A percentile compares a stretch with the other conserved stretches of the same genome.
These are phyloP conservation scores for Trichoderma lentiforme DNA, from an alignment of 2,329 filamentous ascomycete species.

Conservation along the genomic window DNA sequence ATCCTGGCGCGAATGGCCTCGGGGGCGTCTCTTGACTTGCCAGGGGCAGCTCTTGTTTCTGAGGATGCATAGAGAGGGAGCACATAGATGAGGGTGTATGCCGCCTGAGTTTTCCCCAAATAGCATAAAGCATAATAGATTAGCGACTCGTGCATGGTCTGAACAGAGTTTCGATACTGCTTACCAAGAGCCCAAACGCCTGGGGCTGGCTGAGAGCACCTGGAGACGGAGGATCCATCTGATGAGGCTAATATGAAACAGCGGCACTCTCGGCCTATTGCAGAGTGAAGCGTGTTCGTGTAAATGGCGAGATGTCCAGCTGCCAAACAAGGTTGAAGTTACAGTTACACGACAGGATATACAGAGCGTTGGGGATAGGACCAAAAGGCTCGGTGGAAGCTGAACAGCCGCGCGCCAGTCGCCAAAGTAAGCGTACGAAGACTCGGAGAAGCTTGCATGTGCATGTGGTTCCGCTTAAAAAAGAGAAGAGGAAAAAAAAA, in stretches of 20 bases:
- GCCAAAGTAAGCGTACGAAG: background rate
- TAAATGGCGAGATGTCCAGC: background rate
- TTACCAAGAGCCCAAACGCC: slow-evolving; percentile 32
- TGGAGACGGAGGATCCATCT: background rate
- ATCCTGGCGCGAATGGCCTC: slow-evolving; percentile 86
- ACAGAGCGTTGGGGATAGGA: background rate
- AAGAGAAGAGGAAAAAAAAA: background rate
- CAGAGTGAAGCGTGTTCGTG: background rate
- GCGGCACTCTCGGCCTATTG: background rate
- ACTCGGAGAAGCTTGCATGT: background rate
- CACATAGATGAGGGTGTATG: slow-evolving; percentile 88
- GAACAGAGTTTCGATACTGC: slow-evolving; percentile 11
- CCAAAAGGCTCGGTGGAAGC: background rate
- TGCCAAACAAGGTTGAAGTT: background rate
- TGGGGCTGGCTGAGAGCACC: slow-evolving; percentile 22
- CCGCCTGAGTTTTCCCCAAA: slow-evolving; percentile 42
- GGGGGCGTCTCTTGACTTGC: slow-evolving; percentile 80
- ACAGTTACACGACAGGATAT: background rate
- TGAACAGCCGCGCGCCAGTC: slow-evolving; percentile 15
- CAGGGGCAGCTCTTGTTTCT: slow-evolving; percentile 73
- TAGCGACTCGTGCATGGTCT: background rate
- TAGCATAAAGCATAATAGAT: background rate
- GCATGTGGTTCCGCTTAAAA: background rate
- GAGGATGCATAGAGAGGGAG: slow-evolving; percentile 83
- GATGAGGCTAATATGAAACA: background rate